Evolutionary conservation across 225 moss, liverwort and hornwort genomes (phyloP).

Genomic region (Pseudoscleropodium purum): DNA sequence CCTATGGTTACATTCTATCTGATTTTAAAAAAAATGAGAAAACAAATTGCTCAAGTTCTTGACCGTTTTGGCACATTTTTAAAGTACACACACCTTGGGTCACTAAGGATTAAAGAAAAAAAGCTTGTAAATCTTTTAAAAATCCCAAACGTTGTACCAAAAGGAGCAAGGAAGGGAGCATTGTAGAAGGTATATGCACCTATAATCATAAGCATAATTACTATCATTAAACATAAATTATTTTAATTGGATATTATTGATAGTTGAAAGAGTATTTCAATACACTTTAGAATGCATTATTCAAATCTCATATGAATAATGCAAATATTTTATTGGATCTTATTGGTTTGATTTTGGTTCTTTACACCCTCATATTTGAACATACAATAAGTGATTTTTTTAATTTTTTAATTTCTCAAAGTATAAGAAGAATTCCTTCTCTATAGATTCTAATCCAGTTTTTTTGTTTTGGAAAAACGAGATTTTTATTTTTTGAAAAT

Average conservation of each 20-base stretch:
- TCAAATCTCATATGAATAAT: fast-evolving
- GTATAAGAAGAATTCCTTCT: not conserved
- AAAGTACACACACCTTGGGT: too few species aligned
- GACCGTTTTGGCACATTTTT: too few species aligned
- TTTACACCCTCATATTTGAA: not conserved
- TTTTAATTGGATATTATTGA: not conserved
- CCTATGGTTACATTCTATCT: too few species aligned
- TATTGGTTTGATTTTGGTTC: not conserved
- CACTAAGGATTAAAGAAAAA: not conserved
- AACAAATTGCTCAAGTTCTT: too few species aligned
- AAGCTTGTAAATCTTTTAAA: fast-evolving
- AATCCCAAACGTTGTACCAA: not conserved
- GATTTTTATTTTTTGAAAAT: not conserved
- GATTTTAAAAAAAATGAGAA: too few species aligned
- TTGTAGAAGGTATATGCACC: not conserved
- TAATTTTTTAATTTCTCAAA: not conserved
- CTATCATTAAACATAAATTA: not conserved
- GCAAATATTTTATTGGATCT: not conserved
- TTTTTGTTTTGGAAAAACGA: not conserved
- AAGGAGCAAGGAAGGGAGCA: not conserved
- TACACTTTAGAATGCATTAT: not conserved
- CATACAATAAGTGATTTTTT: not conserved
- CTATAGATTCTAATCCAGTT: not conserved
- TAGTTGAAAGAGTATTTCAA: not conserved
- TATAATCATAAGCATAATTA: not conserved